Conservation (phyloP, 148 eudicot species). For the Rhododendron ovatum region DNA sequence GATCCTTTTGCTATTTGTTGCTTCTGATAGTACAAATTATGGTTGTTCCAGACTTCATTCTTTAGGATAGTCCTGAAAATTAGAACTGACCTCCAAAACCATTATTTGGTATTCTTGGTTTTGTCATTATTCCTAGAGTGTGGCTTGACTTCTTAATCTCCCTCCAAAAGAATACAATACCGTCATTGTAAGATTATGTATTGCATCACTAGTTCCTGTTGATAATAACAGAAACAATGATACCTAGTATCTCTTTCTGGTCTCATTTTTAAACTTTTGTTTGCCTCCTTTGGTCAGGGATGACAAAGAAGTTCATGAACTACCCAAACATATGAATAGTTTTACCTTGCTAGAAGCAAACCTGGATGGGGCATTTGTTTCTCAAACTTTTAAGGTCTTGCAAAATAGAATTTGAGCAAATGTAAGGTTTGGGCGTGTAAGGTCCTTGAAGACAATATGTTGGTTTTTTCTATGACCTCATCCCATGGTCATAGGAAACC, state of each 20-base stretch:
- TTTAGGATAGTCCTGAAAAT: neutral
- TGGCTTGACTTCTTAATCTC: neutral
- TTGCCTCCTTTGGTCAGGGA: neutral
- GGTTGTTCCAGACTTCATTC: neutral
- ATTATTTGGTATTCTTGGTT: neutral
- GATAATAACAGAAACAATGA: neutral
- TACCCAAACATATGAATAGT: neutral
- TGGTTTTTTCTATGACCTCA: neutral
- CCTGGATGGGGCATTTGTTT: neutral
- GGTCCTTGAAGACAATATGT: neutral
- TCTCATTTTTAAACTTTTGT: neutral
- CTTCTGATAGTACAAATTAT: neutral
- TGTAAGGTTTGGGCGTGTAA: neutral
- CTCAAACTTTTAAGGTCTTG: neutral
- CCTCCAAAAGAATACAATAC: neutral
- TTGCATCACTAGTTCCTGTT: neutral
- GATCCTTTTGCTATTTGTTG: neutral
- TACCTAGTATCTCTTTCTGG: neutral
- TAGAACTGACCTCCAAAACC: neutral
- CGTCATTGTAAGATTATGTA: neutral
- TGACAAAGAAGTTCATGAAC: neutral
- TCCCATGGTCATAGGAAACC: neutral
- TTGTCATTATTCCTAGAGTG: neutral
- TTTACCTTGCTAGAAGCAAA: neutral
- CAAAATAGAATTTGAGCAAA: neutral